Conservation (phyloP, 257 asterid species). For the Forsythia suspensa region DNA sequence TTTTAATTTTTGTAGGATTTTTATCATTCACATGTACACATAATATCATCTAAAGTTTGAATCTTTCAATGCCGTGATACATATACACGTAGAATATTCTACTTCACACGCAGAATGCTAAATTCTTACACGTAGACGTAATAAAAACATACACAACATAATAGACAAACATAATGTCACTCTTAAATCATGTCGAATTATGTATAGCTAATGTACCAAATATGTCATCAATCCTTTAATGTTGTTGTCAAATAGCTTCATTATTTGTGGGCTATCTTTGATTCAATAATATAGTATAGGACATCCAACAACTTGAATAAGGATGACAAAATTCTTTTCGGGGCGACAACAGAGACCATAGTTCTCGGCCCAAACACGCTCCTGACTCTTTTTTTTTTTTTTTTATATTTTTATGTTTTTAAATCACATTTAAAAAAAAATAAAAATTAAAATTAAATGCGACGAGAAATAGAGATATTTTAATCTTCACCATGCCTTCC, state of each 20-base stretch:
- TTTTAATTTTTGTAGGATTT: background rate
- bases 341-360: too few species aligned
- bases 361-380: too few species aligned
- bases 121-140: background rate
- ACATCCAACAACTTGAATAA: too few species aligned
- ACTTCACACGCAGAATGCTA: background rate
- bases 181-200: background rate
- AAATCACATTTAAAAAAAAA: too few species aligned
- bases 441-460: too few species aligned
- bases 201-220: background rate
- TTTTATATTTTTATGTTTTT: too few species aligned
- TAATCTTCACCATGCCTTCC: too few species aligned
- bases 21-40: background rate
- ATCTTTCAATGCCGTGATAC: background rate
- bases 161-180: background rate
- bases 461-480: too few species aligned
- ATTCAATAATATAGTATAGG: background rate
- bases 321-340: too few species aligned
- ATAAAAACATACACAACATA: too few species aligned
- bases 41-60: background rate
- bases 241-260: background rate
- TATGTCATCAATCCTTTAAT: background rate
- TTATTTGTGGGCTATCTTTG: background rate
- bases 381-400: too few species aligned
- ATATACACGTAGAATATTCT: background rate